Evolutionary conservation across 2,329 filamentous ascomycete species (phyloP).

Genomic region (Cercospora sesami): DNA sequence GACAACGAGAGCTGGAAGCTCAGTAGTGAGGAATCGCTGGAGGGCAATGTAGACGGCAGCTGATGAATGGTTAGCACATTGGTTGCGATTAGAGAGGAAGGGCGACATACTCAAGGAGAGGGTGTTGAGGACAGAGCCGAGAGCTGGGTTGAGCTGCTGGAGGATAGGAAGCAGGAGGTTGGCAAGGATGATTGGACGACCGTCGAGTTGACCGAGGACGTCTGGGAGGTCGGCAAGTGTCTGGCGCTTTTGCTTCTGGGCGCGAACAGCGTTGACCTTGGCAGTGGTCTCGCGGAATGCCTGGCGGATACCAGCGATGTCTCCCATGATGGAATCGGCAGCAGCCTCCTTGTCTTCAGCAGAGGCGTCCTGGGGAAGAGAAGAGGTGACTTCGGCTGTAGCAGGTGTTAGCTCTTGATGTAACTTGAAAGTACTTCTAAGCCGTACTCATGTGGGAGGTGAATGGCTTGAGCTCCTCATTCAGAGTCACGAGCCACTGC

Average conservation of each 20-base stretch:
- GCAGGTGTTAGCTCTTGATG: not conserved
- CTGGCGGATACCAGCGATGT: conserved; percentile 22
- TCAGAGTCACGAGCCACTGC: not conserved
- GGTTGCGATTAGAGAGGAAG: too few relatives aligned
- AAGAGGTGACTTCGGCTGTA: not conserved
- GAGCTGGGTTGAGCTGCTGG: conserved; percentile 17
- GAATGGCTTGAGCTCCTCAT: not conserved
- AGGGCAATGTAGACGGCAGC: conserved; percentile 14
- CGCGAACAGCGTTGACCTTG: conserved; percentile 2
- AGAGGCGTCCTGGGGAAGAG: not conserved
- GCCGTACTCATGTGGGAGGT: not conserved
- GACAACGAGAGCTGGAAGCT: conserved; percentile 15
- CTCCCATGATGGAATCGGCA: conserved; percentile 4
- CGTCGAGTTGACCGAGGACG: conserved; percentile 20
- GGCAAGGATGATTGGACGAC: conserved; percentile 17
- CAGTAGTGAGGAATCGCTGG: conserved; percentile 15
- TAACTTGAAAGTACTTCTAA: too few relatives aligned
- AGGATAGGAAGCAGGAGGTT: conserved; percentile 12
- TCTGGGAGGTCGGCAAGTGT: conserved; percentile 4
- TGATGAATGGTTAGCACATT: not conserved
- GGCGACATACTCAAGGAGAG: not conserved
- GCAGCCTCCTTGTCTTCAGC: conserved; percentile 13
- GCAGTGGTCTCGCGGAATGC: conserved; percentile 24
- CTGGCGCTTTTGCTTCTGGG: conserved; percentile 9
- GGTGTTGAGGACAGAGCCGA: conserved; percentile 16